Conservation (phyloP, 23 red algal species). For the Pyropia yezoensis region DNA sequence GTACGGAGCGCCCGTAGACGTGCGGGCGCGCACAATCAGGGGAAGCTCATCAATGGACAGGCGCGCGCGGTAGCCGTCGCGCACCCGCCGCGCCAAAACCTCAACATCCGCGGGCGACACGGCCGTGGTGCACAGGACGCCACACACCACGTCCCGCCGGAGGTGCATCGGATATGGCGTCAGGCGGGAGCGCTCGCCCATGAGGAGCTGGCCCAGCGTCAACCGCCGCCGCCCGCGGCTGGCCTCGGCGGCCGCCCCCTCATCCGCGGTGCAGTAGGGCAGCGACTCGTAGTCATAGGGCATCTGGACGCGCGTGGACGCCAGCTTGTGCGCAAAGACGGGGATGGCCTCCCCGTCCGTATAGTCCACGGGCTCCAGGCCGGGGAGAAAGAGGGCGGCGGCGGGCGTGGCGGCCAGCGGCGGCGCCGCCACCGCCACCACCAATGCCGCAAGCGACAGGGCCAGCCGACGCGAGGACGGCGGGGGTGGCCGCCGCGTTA, state of each 20-base stretch:
- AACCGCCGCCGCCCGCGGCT: constrained; percentile 15
- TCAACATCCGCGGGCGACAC: constrained; percentile 22
- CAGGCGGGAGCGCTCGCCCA: constrained; percentile 61
- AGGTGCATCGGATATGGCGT: constrained; percentile 52
- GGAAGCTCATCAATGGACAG: constrained; percentile 87
- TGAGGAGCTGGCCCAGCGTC: constrained; percentile 76
- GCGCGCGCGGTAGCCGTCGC: constrained; percentile 52
- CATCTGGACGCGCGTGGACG: constrained; percentile 37
- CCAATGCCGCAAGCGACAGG: neutral
- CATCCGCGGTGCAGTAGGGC: constrained; percentile 70
- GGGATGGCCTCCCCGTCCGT: constrained; percentile 37
- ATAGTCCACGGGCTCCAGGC: constrained; percentile 80
- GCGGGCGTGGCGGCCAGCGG: neutral
- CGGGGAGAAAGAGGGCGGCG: constrained; percentile 56
- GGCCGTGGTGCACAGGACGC: constrained; percentile 33
- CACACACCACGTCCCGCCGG: constrained; percentile 45
- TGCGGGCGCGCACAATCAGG: constrained; percentile 22
- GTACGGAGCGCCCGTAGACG: constrained; percentile 17
- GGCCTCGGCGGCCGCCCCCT: constrained; percentile 3
- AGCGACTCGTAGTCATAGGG: constrained; percentile 92
- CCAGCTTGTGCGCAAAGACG: constrained; percentile 75
- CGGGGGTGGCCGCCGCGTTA: too few species aligned
- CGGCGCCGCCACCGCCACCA: neutral
- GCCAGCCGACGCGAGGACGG: neutral
- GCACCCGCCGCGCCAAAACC: constrained; percentile 33